Evolutionary conservation across 2,329 filamentous ascomycete genomes (phyloP), one percentile per base, ranked within the genome.

Genomic region (Fonsecaea pugnacius): DNA sequence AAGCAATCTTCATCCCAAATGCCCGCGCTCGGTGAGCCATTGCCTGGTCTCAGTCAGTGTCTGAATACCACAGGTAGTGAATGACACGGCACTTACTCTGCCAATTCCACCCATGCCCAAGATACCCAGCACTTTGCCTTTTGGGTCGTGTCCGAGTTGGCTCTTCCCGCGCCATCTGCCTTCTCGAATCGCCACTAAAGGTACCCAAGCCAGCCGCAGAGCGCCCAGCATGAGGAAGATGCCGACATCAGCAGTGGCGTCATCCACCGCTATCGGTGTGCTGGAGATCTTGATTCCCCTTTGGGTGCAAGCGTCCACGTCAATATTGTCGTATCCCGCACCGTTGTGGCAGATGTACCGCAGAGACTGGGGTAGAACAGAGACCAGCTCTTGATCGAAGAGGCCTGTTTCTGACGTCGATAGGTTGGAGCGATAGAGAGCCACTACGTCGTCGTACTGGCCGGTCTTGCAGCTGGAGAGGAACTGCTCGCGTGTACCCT

Each of bases 271-370:
- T 30, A 78, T 76, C 0, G 79, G 79, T 0, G 79, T 81, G 65
- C 76, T 81, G 3, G 79, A 81, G 4, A 82, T 75, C 3, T 72
- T 68, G 58, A 81, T 77, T 64, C 73, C 73, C 69, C 70, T 78
- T 67, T 78, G 73, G 30, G 82, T 82, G 72, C 84, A 86, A 24
- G 80, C 82, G 1, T 77, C 73, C 14, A 86, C 77, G 63, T 87
- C 84, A 54, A 87, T 82, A 69, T 86, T 86, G 72, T 87, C 85
- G 73, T 87, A 87, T 3, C 85, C 85, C 1, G 85, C 85, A 16
- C 85, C 82, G 66, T 84, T 83, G 69, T 84, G 82, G 66, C 80
- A 82, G 67, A 84, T 81, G 67, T 78, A 83, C 66, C 78, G 79
- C 64, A 83, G 72, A 0, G 78, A 77, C 32, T 71, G 69, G 0